Base-by-base conservation (phyloP, 306 rosid species). In the Rubus idaeus region DNA sequence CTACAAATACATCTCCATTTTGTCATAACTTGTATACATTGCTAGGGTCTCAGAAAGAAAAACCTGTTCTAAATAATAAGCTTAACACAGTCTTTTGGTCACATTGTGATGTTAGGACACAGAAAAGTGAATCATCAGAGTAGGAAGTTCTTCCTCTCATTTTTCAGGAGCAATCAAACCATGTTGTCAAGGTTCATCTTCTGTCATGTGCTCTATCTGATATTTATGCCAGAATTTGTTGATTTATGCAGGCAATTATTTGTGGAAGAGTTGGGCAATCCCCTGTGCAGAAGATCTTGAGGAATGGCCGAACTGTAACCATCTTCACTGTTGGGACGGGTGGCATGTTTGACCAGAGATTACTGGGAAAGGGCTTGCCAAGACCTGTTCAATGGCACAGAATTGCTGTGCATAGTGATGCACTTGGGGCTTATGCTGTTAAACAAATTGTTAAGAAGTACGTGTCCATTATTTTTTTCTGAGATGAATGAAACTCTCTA, bases 311-410 rank as follows among this genome's bases (percentile, higher is more conserved):
- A 64, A 89, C 79, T 52, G 72, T 92, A 47, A 92, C 96, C 78
- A 90, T 92, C 77, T 95, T 95, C 78, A 95, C 97, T 0, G 99
- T 95, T 81, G 99, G 97, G 74, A 95, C 99, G 0, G 99, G 98
- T n/a, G 99, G 97, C 70, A 82, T 91, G 97, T 92, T 61, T 81
- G 99, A 95, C 82, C 99, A 95, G 82, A 90, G 99, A 86, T 76
- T 75, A 79, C 21, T 45, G 53, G 87, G 87, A 52, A 79, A 74
- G 71, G 96, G 87, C 85, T 69, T 88, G 90, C 98, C 97, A 51
- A 95, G 52, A 78, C 98, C 97, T 14, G 91, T 86, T 42, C 99
- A 95, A 71, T 95, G 97, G 99, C 99, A 95, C 86, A 87, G 99
- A 79, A 72, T 95, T 83, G 96, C 96, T 64, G 97, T 95, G 81